Percentiles rank a stretch among this genome's conserved stretches.
phyloP scores from a whole-genome alignment of 768 basidiomycete species.

The Lentinula edodes region DNA sequence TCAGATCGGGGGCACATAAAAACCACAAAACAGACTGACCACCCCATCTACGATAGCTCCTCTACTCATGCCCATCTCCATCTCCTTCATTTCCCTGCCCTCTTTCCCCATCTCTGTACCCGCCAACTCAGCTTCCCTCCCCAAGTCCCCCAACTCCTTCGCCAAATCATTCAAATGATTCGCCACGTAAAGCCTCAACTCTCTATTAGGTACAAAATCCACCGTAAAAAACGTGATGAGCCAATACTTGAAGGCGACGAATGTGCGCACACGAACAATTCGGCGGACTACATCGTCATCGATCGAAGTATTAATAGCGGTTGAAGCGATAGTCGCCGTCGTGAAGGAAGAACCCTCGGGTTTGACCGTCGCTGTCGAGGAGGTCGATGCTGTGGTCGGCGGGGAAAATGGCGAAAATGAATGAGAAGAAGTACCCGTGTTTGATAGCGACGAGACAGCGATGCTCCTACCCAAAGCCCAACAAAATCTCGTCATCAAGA shows the following conservation, averaged over 20 bases:
- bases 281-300: constrained; percentile 64
- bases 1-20: background rate
- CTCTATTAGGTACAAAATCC: constrained; percentile 80
- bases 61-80: background rate
- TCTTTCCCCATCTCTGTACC: background rate
- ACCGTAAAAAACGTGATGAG: constrained; percentile 84
- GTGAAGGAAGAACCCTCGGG: background rate
- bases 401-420: background rate
- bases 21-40: constrained; percentile 38
- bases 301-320: background rate
- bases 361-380: background rate
- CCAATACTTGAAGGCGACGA: constrained; percentile 89
- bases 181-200: constrained; percentile 65
- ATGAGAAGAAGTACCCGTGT: background rate
- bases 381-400: background rate
- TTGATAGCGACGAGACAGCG: background rate
- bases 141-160: constrained; percentile 55
- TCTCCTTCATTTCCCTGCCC: background rate
- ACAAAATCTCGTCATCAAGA: constrained; percentile 83
- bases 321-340: background rate
- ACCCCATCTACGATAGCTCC: constrained; percentile 49
- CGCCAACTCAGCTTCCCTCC: background rate
- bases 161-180: constrained; percentile 79
- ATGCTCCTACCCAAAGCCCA: constrained; percentile 58
- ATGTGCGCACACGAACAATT: constrained; percentile 84